These are phyloP conservation scores for Gillenia trifoliata DNA, from an alignment of 306 rosid species.

Conservation along the genomic window DNA sequence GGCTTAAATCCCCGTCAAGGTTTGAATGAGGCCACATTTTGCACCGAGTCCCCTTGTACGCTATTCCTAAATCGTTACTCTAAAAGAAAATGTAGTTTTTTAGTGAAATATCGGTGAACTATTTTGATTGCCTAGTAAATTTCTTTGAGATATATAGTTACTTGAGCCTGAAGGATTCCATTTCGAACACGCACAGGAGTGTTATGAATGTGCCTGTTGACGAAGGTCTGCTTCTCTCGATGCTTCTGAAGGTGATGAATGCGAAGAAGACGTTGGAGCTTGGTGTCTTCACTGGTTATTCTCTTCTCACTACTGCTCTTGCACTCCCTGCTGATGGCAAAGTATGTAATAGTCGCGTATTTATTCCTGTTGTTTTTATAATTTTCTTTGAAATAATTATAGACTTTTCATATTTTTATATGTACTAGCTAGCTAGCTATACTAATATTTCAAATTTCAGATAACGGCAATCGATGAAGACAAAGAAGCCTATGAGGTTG, in stretches of 20 bases:
- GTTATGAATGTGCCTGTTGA: slow-evolving; percentile 42
- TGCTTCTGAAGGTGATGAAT: slow-evolving; percentile 49
- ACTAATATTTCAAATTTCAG: slow-evolving; percentile 10
- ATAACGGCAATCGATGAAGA: slow-evolving; percentile 37
- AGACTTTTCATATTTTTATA: background rate
- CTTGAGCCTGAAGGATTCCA: background rate
- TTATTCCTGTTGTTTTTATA: background rate
- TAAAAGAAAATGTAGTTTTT: too few species aligned
- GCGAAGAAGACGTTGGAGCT: slow-evolving; percentile 56
- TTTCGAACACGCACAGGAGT: slow-evolving; percentile 32
- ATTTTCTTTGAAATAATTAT: background rate
- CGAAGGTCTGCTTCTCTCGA: slow-evolving; percentile 46
- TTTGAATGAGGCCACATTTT: too few species aligned
- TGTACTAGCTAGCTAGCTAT: background rate
- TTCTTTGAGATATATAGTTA: background rate
- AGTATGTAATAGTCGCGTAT: slow-evolving; percentile 4
- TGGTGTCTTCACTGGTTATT: slow-evolving; percentile 66
- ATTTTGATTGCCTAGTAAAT: background rate
- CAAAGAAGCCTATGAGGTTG: slow-evolving; percentile 39
- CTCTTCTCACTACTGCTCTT: slow-evolving; percentile 62
- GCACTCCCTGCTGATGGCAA: slow-evolving; percentile 46
- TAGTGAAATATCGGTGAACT: too few species aligned
- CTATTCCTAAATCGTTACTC: too few species aligned
- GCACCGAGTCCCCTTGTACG: too few species aligned
- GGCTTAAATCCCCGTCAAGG: background rate